These are phyloP conservation scores for Arabidopsis thaliana DNA, from an alignment of 345 rosid species.

Conservation along the genomic window DNA sequence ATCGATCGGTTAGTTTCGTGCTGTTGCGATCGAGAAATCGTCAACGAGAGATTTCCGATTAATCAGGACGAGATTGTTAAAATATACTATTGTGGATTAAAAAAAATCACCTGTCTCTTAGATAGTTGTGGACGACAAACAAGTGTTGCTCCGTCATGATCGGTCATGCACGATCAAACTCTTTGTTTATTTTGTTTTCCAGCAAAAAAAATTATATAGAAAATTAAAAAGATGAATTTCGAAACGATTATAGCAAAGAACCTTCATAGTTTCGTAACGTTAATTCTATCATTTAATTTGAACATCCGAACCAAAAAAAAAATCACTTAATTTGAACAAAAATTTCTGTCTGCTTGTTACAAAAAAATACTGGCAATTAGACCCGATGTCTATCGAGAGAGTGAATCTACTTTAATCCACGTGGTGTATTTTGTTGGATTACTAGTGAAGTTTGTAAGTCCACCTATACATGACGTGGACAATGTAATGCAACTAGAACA, in stretches of 20 bases:
- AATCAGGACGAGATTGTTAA: constrained; percentile 36
- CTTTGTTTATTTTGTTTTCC: neutral
- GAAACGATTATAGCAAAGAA: constrained; percentile 28
- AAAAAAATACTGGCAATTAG: neutral
- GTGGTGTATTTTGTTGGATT: constrained; percentile 8
- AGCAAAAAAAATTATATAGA: neutral
- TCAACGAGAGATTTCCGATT: constrained; percentile 46
- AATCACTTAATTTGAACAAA: neutral
- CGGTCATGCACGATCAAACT: constrained; percentile 40
- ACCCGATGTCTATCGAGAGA: no score
- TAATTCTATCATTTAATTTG: neutral
- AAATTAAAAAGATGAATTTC: neutral
- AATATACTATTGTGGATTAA: constrained; percentile 35
- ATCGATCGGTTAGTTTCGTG: constrained; percentile 1
- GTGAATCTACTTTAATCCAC: neutral
- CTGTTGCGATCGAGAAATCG: constrained; percentile 40
- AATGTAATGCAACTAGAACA: neutral
- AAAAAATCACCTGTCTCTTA: constrained; percentile 49
- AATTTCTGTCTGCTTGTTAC: neutral
- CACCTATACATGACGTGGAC: neutral
- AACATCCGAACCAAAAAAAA: neutral
- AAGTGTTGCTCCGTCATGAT: constrained; percentile 46
- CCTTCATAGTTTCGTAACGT: neutral
- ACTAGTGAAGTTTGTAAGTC: neutral
- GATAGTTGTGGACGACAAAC: constrained; percentile 54